These are phyloP conservation scores for Penicillium sp. DNA, from an alignment of 2,329 filamentous ascomycete species.

Conservation along the genomic window DNA sequence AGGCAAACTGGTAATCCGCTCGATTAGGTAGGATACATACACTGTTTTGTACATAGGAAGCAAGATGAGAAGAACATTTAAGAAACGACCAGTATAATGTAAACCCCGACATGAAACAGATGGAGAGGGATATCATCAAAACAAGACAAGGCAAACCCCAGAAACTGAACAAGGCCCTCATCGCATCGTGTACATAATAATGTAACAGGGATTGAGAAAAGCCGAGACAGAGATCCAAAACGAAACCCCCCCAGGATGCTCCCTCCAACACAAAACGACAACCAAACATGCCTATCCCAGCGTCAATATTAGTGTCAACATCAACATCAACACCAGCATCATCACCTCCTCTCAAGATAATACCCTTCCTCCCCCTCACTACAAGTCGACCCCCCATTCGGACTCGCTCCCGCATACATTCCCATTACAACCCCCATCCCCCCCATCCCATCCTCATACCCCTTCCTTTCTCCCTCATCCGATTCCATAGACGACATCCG, in stretches of 20 bases:
- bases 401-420: slow-evolving; percentile 20
- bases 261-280: background rate
- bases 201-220: background rate
- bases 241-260: background rate
- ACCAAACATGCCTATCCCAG: background rate
- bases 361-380: slow-evolving; percentile 38
- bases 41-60: background rate
- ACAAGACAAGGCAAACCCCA: background rate
- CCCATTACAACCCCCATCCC: slow-evolving; percentile 24
- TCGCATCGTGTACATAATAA: background rate
- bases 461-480: slow-evolving; percentile 29
- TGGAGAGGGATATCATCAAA: background rate
- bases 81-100: background rate
- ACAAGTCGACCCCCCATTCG: slow-evolving; percentile 27
- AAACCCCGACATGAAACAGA: background rate
- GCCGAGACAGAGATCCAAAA: background rate
- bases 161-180: background rate
- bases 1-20: background rate
- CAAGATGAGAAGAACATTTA: no score
- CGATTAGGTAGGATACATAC: background rate
- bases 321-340: slow-evolving; percentile 9
- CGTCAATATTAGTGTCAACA: background rate
- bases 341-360: slow-evolving; percentile 28
- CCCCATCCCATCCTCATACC: slow-evolving; percentile 31
- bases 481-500: slow-evolving; percentile 25